Conservation (phyloP, 2,329 filamentous ascomycete genomes). For the Exophiala dermatitidis region DNA sequence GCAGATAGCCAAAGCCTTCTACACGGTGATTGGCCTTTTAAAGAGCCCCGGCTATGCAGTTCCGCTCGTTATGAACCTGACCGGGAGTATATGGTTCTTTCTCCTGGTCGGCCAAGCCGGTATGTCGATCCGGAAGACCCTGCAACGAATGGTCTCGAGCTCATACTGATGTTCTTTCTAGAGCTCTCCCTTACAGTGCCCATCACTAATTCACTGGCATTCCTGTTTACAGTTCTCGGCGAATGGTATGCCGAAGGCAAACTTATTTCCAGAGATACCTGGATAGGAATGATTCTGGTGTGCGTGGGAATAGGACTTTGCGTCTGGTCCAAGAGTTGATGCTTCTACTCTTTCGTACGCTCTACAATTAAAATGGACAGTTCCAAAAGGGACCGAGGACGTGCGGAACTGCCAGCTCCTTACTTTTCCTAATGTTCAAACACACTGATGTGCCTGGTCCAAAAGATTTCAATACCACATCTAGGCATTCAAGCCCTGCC, state of each 20-base stretch:
- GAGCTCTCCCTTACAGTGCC: constrained; percentile 90
- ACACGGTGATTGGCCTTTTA: constrained; percentile 70
- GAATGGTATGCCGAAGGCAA: constrained; percentile 95
- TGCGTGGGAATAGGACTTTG: constrained; percentile 75
- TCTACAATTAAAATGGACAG: neutral
- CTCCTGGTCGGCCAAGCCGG: constrained; percentile 85
- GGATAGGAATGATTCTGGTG: constrained; percentile 72
- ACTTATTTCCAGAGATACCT: constrained; percentile 78
- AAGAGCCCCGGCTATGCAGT: constrained; percentile 76
- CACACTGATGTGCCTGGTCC: neutral
- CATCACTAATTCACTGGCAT: constrained; percentile 88
- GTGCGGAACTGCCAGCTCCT: no score
- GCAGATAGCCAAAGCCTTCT: constrained; percentile 59
- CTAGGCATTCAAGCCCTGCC: neutral
- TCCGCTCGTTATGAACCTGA: constrained; percentile 78
- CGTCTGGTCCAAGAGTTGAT: constrained; percentile 53
- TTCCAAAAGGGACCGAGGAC: no score
- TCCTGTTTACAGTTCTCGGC: constrained; percentile 89
- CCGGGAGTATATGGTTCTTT: constrained; percentile 95
- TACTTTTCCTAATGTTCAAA: no score
- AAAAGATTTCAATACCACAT: neutral
- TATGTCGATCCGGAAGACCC: constrained; percentile 41
- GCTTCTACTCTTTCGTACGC: neutral
- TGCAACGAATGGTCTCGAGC: neutral
- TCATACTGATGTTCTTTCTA: constrained; percentile 32